Evolutionary conservation across 2,329 filamentous ascomycete species (phyloP).

Genomic region (Lachnellula suecica): DNA sequence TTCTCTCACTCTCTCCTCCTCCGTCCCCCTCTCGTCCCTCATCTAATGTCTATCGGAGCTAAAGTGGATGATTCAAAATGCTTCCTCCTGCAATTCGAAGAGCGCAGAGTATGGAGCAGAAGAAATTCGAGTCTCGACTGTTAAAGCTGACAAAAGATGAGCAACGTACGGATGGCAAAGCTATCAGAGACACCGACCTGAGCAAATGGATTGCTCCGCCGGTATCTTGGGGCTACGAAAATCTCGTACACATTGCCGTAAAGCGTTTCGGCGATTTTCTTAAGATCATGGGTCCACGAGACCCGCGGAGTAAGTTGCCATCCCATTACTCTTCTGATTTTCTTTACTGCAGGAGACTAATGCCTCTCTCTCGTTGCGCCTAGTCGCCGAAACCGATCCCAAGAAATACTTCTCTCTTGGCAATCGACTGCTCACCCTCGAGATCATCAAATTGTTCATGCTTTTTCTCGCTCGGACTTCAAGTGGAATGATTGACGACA

Average conservation of each 20-base stretch:
- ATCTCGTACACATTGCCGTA: background rate
- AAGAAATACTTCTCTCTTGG: background rate
- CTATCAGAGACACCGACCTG: slow-evolving; percentile 2
- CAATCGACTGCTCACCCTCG: background rate
- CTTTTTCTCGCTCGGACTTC: slow-evolving; percentile 4
- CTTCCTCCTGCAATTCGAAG: no score
- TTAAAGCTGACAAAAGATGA: slow-evolving; percentile 2
- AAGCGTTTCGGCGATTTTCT: slow-evolving; percentile 2
- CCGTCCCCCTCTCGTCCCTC: no score
- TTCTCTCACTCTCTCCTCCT: no score
- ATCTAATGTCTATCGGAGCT: no score
- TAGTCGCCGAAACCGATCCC: background rate
- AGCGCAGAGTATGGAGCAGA: no score
- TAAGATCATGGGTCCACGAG: background rate
- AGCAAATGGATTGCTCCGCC: slow-evolving; percentile 1
- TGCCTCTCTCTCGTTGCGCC: no score
- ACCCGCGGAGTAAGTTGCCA: slow-evolving; percentile 2
- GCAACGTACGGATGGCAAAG: background rate
- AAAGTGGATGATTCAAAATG: no score
- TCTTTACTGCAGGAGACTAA: no score
- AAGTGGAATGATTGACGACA: slow-evolving; percentile 3
- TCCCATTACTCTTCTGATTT: background rate
- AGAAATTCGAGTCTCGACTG: no score
- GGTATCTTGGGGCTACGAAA: slow-evolving; percentile 1
- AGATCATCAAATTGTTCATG: background rate